phyloP scores from a whole-genome alignment of 2,329 filamentous ascomycete species.

The Cladosporium sp. region DNA sequence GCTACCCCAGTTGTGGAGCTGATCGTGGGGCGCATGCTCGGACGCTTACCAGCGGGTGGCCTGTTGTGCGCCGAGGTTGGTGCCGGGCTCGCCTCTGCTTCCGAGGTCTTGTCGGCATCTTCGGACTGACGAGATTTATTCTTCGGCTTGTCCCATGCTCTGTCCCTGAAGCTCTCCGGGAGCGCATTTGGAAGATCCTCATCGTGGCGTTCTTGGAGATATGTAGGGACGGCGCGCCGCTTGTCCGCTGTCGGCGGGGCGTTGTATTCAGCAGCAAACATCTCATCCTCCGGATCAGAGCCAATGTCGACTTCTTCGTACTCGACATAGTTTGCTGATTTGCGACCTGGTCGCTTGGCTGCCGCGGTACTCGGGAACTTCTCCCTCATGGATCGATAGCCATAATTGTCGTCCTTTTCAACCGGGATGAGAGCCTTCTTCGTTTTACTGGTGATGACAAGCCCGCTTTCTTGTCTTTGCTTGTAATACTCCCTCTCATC shows the following conservation, averaged over 20 bases:
- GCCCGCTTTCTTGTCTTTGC: conserved; percentile 28
- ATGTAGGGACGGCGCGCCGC: conserved; percentile 29
- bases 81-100: not conserved
- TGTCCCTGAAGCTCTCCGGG: conserved; percentile 38
- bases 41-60: conserved; percentile 28
- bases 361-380: not conserved
- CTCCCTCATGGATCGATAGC: conserved; percentile 30
- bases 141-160: conserved; percentile 24
- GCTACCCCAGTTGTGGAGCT: conserved; percentile 28
- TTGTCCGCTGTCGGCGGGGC: not conserved
- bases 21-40: conserved; percentile 27
- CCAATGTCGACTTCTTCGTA: conserved; percentile 47
- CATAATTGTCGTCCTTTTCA: conserved; percentile 31
- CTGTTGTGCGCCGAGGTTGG: not conserved
- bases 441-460: conserved; percentile 27
- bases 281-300: conserved; percentile 36
- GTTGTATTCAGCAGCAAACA: conserved; percentile 1
- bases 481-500: conserved; percentile 37
- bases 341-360: conserved; percentile 9
- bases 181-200: conserved; percentile 41
- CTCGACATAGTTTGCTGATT: conserved; percentile 21
- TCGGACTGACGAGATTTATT: not conserved
- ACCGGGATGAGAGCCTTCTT: conserved; percentile 30
- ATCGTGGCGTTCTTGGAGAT: conserved; percentile 39
- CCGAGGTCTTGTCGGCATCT: not conserved